Conservation (phyloP, 2,329 filamentous ascomycete species). For the Trichoderma lentiforme region DNA sequence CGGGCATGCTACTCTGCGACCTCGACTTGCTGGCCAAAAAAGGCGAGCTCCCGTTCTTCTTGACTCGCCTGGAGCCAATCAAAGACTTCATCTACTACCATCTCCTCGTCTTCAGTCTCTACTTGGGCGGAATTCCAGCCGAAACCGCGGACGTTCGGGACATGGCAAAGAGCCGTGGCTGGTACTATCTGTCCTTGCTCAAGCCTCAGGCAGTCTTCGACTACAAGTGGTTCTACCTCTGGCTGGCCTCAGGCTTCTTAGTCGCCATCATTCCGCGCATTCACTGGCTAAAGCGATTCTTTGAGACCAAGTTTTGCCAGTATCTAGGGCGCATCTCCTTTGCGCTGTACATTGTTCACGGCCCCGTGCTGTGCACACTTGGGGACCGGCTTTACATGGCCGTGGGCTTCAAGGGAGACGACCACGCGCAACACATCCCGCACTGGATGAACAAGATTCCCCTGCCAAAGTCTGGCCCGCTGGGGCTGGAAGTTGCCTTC, state of each 20-base stretch:
- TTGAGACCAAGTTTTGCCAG: conserved; percentile 57
- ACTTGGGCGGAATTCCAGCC: conserved; percentile 60
- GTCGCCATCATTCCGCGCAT: conserved; percentile 57
- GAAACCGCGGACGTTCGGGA: conserved; percentile 44
- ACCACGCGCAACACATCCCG: conserved; percentile 49
- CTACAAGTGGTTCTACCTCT: conserved; percentile 66
- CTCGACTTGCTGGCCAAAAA: conserved; percentile 53
- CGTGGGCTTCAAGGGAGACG: conserved; percentile 51
- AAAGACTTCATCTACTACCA: conserved; percentile 52
- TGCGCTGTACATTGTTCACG: conserved; percentile 62
- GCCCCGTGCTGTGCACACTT: conserved; percentile 56
- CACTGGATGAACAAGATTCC: conserved; percentile 56
- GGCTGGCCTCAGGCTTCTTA: conserved; percentile 56
- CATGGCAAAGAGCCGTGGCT: conserved; percentile 54
- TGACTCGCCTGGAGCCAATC: conserved; percentile 44
- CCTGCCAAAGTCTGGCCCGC: conserved; percentile 52
- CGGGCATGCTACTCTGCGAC: conserved; percentile 61
- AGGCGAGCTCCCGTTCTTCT: conserved; percentile 48
- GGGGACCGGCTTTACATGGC: conserved; percentile 63
- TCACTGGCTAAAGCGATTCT: conserved; percentile 54
- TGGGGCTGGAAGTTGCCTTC: conserved; percentile 60
- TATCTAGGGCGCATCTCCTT: conserved; percentile 62
- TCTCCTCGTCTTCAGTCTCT: conserved; percentile 51
- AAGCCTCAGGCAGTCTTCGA: conserved; percentile 65
- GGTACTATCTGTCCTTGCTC: conserved; percentile 57